These are phyloP conservation scores for Euptelea pleiosperma DNA, from an alignment of 164 flowering plant genomes.

Conservation along the genomic window DNA sequence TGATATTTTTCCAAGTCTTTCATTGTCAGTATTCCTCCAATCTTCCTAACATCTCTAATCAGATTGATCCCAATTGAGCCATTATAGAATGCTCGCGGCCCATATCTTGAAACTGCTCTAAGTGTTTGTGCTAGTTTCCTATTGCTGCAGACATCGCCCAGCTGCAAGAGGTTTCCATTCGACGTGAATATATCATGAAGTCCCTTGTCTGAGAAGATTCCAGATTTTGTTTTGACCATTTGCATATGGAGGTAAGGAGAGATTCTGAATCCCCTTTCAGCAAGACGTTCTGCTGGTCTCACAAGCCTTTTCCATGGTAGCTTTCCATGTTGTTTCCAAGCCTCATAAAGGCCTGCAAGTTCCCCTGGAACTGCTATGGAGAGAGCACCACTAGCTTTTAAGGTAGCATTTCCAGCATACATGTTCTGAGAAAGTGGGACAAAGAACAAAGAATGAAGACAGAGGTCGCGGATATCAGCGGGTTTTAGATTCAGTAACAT, in stretches of 20 bases:
- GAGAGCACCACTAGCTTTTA: slow-evolving; percentile 44
- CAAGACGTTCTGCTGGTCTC: slow-evolving; percentile 42
- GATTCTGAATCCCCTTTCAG: slow-evolving; percentile 47
- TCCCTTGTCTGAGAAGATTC: slow-evolving; percentile 43
- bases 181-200: slow-evolving; percentile 35
- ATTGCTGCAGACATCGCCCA: slow-evolving; percentile 40
- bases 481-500: background rate
- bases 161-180: slow-evolving; percentile 35
- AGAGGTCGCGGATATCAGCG: background rate
- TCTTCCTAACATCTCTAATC: slow-evolving; percentile 36
- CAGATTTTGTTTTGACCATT: slow-evolving; percentile 29
- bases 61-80: slow-evolving; percentile 42
- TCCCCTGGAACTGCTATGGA: slow-evolving; percentile 64
- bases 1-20: slow-evolving; percentile 43
- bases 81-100: slow-evolving; percentile 40
- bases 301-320: slow-evolving; percentile 60
- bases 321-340: slow-evolving; percentile 53
- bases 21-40: slow-evolving; percentile 48
- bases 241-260: slow-evolving; percentile 48
- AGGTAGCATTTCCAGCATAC: slow-evolving; percentile 36
- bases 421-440: slow-evolving; percentile 46
- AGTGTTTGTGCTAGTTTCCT: slow-evolving; percentile 47
- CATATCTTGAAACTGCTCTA: slow-evolving; percentile 25
- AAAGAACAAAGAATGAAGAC: too few species aligned
- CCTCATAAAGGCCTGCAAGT: slow-evolving; percentile 51